Percentiles rank a stretch among this genome's conserved stretches.
These are phyloP conservation scores for Talaromyces ruber DNA, from an alignment of 495 filamentous ascomycete species.

Conservation along the genomic window DNA sequence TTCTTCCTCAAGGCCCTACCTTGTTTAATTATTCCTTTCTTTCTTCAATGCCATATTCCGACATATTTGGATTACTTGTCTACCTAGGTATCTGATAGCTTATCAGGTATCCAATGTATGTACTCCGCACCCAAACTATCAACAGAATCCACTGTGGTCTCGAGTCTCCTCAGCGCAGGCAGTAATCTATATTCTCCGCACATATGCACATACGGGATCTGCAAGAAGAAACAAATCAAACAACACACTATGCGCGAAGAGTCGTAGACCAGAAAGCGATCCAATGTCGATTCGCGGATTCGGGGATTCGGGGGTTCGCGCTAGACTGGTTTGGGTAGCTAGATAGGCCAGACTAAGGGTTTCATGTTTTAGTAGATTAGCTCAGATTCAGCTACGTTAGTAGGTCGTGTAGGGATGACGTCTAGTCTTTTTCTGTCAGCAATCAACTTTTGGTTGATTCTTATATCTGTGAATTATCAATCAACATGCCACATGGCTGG, in stretches of 20 bases:
- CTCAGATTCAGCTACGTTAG: not conserved
- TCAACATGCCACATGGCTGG: not conserved
- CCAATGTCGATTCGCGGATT: not conserved
- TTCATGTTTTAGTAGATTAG: not conserved
- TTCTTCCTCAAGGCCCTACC: not conserved
- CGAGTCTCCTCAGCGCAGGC: not conserved
- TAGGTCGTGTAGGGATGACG: not conserved
- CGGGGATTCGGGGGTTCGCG: not conserved
- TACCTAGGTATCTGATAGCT: not conserved
- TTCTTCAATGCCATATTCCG: not conserved
- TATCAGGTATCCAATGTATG: not conserved
- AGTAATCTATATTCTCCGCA: not conserved
- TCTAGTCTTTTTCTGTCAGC: not conserved
- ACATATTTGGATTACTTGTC: not conserved
- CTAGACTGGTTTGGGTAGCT: slow-evolving; percentile 10
- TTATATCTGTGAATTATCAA: not conserved
- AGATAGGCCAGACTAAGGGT: slow-evolving; percentile 15
- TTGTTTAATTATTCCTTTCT: not conserved
- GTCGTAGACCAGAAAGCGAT: not conserved
- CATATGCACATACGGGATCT: not conserved
- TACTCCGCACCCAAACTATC: not conserved
- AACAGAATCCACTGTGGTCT: not conserved
- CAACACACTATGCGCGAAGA: not conserved
- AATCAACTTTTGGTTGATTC: not conserved
- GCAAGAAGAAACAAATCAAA: not conserved